Conservation (phyloP, 192 early-diverging fungal genomes). For the Lobosporangium transversale region DNA sequence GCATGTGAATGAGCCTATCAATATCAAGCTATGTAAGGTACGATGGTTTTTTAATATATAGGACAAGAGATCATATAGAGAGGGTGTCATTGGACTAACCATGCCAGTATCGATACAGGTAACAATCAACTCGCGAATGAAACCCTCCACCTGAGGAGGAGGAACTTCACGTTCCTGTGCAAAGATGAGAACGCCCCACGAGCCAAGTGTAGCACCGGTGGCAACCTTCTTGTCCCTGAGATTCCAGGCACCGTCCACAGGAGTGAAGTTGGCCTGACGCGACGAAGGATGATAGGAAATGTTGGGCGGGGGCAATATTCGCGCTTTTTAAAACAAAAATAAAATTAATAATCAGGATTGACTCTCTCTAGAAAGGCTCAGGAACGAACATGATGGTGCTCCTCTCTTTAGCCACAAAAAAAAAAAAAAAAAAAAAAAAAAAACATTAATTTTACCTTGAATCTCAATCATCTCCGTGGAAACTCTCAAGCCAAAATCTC, state of each 20-base stretch:
- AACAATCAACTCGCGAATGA: conserved; percentile 78
- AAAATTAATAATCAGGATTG: too few relatives aligned
- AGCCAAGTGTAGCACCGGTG: conserved; percentile 76
- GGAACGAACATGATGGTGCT: too few relatives aligned
- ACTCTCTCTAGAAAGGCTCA: too few relatives aligned
- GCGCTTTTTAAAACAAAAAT: too few relatives aligned
- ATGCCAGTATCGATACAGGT: conserved; percentile 80
- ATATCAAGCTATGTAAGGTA: too few relatives aligned
- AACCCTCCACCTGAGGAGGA: conserved; percentile 66
- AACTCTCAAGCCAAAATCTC: conserved; percentile 80
- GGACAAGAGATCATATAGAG: too few relatives aligned
- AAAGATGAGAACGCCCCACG: conserved; percentile 87
- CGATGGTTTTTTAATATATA: too few relatives aligned
- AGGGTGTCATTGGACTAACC: too few relatives aligned
- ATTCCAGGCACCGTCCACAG: conserved; percentile 88
- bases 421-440: too few relatives aligned
- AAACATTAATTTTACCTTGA: conserved; percentile 50
- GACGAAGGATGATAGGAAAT: conserved; percentile 71
- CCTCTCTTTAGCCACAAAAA: too few relatives aligned
- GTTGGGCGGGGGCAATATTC: conserved; percentile 81
- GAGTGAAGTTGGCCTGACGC: conserved; percentile 58
- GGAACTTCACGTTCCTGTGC: conserved; percentile 64
- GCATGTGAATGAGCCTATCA: too few relatives aligned
- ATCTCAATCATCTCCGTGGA: conserved; percentile 71
- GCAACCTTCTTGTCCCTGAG: conserved; percentile 83